Evolutionary conservation across 148 eudicot genomes (phyloP).

Genomic region (Chenopodium album): DNA sequence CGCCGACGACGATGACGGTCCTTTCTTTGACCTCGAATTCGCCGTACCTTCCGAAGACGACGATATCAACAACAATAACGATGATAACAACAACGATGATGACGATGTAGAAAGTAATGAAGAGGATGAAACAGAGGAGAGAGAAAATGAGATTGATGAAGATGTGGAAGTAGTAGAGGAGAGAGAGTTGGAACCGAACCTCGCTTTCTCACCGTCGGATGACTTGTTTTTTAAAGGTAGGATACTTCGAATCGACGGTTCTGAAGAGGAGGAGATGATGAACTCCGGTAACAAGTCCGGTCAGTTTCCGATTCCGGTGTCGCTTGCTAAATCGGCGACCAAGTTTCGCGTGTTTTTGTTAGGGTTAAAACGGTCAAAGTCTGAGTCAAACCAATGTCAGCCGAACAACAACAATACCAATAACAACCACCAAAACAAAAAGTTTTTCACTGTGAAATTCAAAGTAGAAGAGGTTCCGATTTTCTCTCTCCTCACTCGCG

Average conservation of each 20-base stretch:
- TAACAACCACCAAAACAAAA: slow-evolving; percentile 19
- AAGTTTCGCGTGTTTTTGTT: slow-evolving; percentile 60
- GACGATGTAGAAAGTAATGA: slow-evolving; percentile 17
- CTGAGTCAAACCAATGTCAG: slow-evolving; percentile 18
- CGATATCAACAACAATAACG: background rate
- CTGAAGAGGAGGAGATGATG: slow-evolving; percentile 25
- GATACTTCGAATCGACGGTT: slow-evolving; percentile 32
- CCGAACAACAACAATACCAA: background rate
- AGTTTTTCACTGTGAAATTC: slow-evolving; percentile 50
- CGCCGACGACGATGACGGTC: slow-evolving; percentile 50
- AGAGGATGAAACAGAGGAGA: background rate
- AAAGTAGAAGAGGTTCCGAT: slow-evolving; percentile 55
- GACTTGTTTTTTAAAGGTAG: slow-evolving; percentile 56
- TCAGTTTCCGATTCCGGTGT: slow-evolving; percentile 24
- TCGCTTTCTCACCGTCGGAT: slow-evolving; percentile 52
- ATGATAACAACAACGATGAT: slow-evolving; percentile 8
- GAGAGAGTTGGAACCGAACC: slow-evolving; percentile 22
- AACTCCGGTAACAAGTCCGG: slow-evolving; percentile 23
- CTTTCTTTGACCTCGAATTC: slow-evolving; percentile 81
- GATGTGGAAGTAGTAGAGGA: slow-evolving; percentile 23
- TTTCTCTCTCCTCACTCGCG: slow-evolving; percentile 54
- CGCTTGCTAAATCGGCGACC: slow-evolving; percentile 50
- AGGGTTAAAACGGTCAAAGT: slow-evolving; percentile 58
- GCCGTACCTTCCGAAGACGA: slow-evolving; percentile 39
- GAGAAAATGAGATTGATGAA: slow-evolving; percentile 11